A percentile compares a stretch with the other conserved stretches of the same genome.
Conservation (phyloP, 129 eudicot genomes). For the Calendula officinalis region DNA sequence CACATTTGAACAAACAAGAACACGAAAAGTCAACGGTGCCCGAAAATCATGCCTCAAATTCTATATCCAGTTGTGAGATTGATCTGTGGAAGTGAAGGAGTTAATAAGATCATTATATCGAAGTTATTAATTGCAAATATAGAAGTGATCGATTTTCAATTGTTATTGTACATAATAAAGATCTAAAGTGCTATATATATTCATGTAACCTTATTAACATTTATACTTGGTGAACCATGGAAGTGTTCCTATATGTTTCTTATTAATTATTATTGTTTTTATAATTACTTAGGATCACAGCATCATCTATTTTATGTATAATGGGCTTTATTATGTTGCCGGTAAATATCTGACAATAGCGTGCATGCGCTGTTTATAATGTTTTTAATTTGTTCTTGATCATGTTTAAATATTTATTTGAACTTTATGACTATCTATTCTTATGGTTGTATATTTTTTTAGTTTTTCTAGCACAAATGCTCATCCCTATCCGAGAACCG, state of each 20-base stretch:
- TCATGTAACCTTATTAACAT: constrained; percentile 31
- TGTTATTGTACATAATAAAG: constrained; percentile 34
- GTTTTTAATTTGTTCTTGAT: constrained; percentile 10
- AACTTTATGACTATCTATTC: neutral
- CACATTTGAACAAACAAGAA: constrained; percentile 46
- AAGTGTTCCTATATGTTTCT: constrained; percentile 15
- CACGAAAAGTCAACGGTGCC: constrained; percentile 18
- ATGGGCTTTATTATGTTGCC: constrained; percentile 36
- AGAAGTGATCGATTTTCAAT: constrained; percentile 17
- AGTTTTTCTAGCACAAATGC: too few species aligned
- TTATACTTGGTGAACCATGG: constrained; percentile 46
- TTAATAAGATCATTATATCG: constrained; percentile 5
- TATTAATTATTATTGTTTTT: neutral
- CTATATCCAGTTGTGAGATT: constrained; percentile 64
- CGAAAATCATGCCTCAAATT: constrained; percentile 63
- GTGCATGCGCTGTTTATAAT: constrained; percentile 29
- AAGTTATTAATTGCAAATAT: constrained; percentile 20
- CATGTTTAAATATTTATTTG: neutral
- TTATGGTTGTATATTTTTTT: too few species aligned
- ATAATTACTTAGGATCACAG: constrained; percentile 31
- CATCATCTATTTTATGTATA: constrained; percentile 25
- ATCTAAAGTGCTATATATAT: constrained; percentile 32
- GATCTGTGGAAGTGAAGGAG: constrained; percentile 70
- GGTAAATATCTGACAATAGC: constrained; percentile 25
- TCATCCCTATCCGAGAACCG: too few species aligned